Conservation (phyloP, 2,329 filamentous ascomycete genomes). For the Remersonia thermophila region DNA sequence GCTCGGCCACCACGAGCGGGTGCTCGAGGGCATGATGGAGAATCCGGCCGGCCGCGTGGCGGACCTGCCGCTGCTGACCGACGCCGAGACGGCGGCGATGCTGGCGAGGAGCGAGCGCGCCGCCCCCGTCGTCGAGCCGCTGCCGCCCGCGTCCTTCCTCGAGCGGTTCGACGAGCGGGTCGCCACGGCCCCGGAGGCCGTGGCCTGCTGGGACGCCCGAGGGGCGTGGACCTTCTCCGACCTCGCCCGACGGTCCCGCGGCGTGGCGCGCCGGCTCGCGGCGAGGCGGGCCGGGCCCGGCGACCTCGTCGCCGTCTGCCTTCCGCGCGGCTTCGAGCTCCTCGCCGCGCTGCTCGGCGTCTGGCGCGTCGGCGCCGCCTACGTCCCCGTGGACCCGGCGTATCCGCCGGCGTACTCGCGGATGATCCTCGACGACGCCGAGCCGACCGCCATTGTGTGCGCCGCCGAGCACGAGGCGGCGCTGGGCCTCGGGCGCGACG, state of each 20-base stretch:
- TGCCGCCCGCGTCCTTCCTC: slow-evolving; percentile 4
- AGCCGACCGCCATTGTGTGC: background rate
- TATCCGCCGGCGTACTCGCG: slow-evolving; percentile 1
- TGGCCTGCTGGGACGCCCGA: slow-evolving; percentile 1
- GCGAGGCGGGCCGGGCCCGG: background rate
- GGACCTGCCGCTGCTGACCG: slow-evolving; percentile 1
- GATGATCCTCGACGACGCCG: slow-evolving; percentile 1
- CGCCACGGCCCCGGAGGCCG: background rate
- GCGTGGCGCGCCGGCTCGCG: background rate
- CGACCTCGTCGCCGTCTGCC: slow-evolving; percentile 2
- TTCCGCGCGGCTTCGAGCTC: slow-evolving; percentile 1
- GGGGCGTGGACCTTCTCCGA: slow-evolving; percentile 3
- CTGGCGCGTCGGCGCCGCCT: slow-evolving; percentile 1
- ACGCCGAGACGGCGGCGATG: background rate
- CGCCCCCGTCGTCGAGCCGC: too few relatives aligned
- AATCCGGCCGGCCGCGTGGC: background rate
- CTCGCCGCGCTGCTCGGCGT: slow-evolving; percentile 2
- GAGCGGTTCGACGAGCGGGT: slow-evolving; percentile 4
- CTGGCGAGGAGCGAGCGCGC: background rate
- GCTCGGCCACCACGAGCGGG: slow-evolving; percentile 2
- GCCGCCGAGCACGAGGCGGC: background rate
- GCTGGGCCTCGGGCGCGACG: too few relatives aligned
- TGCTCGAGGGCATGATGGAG: slow-evolving; percentile 3
- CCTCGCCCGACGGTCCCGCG: background rate
- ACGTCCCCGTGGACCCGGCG: slow-evolving; percentile 4